Conservation (phyloP, 352 stramenopile species). For the Phytophthora nicotianae region DNA sequence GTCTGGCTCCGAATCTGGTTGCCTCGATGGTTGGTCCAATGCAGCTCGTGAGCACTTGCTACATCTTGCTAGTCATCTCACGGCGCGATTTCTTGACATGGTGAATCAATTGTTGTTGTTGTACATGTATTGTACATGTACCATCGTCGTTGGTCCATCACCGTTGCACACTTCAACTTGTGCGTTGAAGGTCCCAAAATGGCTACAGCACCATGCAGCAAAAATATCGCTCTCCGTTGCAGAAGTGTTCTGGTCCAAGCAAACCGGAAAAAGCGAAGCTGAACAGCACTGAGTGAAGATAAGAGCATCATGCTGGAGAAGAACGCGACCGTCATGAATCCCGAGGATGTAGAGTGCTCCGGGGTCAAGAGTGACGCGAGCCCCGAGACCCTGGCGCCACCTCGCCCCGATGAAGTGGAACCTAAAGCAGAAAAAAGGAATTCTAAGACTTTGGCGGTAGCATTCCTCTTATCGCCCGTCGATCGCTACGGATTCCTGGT, state of each 20-base stretch:
- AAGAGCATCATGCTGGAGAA: slow-evolving; percentile 25
- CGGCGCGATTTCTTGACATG: slow-evolving; percentile 13
- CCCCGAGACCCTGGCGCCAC: slow-evolving; percentile 15
- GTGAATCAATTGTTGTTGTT: slow-evolving; percentile 9
- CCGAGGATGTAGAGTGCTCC: slow-evolving; percentile 23
- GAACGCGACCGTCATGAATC: slow-evolving; percentile 5
- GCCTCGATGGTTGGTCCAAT: slow-evolving; percentile 9
- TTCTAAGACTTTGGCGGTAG: slow-evolving; percentile 10
- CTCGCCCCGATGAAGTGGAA: slow-evolving; percentile 10
- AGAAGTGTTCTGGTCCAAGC: neutral
- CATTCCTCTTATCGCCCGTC: slow-evolving; percentile 58
- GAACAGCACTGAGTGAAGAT: neutral
- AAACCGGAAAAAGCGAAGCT: too few species aligned
- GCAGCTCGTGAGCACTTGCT: slow-evolving; percentile 2
- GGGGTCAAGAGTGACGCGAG: slow-evolving; percentile 24
- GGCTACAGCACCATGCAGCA: neutral
- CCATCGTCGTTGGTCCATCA: neutral
- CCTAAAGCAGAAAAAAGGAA: slow-evolving; percentile 30
- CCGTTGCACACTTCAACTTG: neutral
- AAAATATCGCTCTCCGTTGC: slow-evolving; percentile 1
- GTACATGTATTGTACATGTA: too few species aligned
- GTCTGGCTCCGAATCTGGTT: slow-evolving; percentile 5
- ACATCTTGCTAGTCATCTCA: slow-evolving; percentile 11
- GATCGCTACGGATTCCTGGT: slow-evolving; percentile 81
- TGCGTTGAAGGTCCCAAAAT: slow-evolving; percentile 5